A percentile compares a stretch with the other conserved stretches of the same genome.
Conservation (phyloP, 352 stramenopile genomes). For the Globisporangium parvum region DNA sequence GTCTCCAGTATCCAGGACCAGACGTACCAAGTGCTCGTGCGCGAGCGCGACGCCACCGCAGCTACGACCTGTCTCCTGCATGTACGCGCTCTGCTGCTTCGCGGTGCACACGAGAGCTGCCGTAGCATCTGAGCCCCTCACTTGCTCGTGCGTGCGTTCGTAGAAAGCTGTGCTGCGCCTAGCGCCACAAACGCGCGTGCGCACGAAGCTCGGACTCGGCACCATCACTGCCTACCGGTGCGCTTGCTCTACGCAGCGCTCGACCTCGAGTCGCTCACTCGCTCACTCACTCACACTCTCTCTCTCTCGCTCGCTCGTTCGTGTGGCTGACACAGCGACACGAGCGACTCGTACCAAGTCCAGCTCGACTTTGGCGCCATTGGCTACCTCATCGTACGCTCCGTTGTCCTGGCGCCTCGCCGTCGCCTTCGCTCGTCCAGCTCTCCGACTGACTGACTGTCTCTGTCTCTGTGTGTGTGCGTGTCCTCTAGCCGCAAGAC, state of each 20-base stretch:
- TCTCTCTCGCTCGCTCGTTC: background rate
- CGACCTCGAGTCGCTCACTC: no score
- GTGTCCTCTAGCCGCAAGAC: slow-evolving; percentile 29
- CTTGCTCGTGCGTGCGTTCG: no score
- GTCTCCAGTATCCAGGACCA: no score
- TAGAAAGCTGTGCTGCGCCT: slow-evolving; percentile 32
- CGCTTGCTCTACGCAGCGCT: no score
- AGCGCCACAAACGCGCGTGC: slow-evolving; percentile 26
- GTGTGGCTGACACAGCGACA: slow-evolving; percentile 9
- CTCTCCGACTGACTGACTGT: background rate
- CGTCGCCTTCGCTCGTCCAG: no score
- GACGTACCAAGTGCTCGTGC: no score
- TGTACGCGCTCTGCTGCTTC: no score
- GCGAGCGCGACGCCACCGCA: no score
- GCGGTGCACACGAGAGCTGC: no score
- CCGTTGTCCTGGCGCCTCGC: background rate
- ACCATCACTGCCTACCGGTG: slow-evolving; percentile 22
- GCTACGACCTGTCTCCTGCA: no score
- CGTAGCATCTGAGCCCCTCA: no score
- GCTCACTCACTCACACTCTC: background rate
- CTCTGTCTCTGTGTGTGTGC: background rate
- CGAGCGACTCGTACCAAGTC: slow-evolving; percentile 34
- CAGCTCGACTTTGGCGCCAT: slow-evolving; percentile 33
- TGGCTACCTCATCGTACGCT: slow-evolving; percentile 28
- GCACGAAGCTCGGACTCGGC: slow-evolving; percentile 27